Percentiles rank a stretch among this genome's conserved stretches.
phyloP scores from a whole-genome alignment of 2,329 filamentous ascomycete genomes.

The Penicillium sclerotigenum region DNA sequence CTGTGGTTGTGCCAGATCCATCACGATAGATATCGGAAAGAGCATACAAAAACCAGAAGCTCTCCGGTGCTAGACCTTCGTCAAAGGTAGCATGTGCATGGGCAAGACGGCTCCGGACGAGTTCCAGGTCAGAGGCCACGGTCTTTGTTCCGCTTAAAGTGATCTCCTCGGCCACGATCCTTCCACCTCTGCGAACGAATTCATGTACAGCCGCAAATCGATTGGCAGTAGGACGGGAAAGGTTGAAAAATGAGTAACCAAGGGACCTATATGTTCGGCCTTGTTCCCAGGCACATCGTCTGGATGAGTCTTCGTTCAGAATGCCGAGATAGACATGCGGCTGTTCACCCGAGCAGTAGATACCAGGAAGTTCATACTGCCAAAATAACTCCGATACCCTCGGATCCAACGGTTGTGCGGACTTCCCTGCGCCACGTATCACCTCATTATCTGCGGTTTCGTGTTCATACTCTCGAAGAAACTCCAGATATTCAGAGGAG shows the following conservation, averaged over 20 bases:
- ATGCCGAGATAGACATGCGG: conserved; percentile 62
- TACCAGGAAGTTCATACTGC: conserved; percentile 36
- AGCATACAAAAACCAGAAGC: conserved; percentile 37
- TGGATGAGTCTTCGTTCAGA: conserved; percentile 56
- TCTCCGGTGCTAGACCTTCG: conserved; percentile 5
- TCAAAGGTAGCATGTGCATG: conserved; percentile 16
- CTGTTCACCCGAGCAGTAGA: conserved; percentile 17
- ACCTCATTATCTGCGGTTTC: not conserved
- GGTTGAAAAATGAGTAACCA: conserved; percentile 54
- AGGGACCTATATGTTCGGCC: conserved; percentile 51
- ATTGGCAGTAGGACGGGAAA: conserved; percentile 27
- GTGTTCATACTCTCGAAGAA: conserved; percentile 38
- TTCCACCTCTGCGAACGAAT: conserved; percentile 36
- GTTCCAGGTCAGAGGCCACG: conserved; percentile 15
- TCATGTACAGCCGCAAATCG: conserved; percentile 29
- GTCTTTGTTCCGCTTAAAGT: conserved; percentile 22
- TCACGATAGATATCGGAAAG: conserved; percentile 31
- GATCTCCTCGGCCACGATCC: conserved; percentile 33
- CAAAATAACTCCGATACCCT: conserved; percentile 52
- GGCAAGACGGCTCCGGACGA: conserved; percentile 25
- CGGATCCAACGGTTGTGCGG: conserved; percentile 43
- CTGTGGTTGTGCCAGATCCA: conserved; percentile 7
- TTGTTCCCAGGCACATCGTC: conserved; percentile 57
- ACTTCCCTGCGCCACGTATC: not conserved
- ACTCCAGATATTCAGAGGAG: conserved; percentile 27